Evolutionary conservation across 192 early-diverging fungal genomes (phyloP).

Genomic region (Linderina pennispora): DNA sequence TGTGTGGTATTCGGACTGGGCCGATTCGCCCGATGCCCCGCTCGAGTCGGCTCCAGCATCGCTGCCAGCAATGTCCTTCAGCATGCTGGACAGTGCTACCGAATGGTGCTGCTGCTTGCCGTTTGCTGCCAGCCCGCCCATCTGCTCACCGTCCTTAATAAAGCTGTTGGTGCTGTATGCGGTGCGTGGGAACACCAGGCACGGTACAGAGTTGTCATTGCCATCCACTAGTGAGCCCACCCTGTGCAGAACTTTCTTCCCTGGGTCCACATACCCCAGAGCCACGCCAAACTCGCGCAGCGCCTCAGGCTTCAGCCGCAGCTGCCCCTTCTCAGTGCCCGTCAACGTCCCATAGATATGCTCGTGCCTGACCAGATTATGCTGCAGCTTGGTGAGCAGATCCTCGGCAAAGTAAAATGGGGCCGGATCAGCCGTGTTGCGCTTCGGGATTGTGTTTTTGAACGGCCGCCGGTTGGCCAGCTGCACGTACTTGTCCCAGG

Average conservation of each 20-base stretch:
- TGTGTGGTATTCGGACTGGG: constrained; percentile 12
- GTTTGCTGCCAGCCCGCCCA: not conserved
- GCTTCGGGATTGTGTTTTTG: constrained; percentile 32
- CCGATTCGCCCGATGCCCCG: not conserved
- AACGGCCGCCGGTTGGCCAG: constrained; percentile 33
- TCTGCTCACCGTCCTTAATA: constrained; percentile 12
- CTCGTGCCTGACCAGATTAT: constrained; percentile 28
- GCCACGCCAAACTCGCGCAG: constrained; percentile 48
- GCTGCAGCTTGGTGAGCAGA: constrained; percentile 10
- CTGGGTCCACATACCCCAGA: constrained; percentile 36
- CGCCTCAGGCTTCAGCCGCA: constrained; percentile 28
- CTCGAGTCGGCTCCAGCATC: not conserved
- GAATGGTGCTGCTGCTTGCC: not conserved
- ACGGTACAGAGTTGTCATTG: constrained; percentile 18
- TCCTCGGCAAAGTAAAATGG: constrained; percentile 35
- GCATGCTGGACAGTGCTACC: constrained; percentile 13
- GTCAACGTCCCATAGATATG: constrained; percentile 37
- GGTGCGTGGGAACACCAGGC: constrained; percentile 47
- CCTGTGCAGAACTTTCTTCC: constrained; percentile 16
- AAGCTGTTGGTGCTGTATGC: constrained; percentile 49
- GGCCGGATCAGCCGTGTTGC: constrained; percentile 9
- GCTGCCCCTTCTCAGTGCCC: constrained; percentile 26
- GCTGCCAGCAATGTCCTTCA: constrained; percentile 2
- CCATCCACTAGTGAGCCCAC: constrained; percentile 27
- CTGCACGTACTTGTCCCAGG: constrained; percentile 54